Evolutionary conservation across 495 filamentous ascomycete genomes (phyloP), one percentile per base, ranked within the genome.

Genomic region (Hyaloscypha bicolor): DNA sequence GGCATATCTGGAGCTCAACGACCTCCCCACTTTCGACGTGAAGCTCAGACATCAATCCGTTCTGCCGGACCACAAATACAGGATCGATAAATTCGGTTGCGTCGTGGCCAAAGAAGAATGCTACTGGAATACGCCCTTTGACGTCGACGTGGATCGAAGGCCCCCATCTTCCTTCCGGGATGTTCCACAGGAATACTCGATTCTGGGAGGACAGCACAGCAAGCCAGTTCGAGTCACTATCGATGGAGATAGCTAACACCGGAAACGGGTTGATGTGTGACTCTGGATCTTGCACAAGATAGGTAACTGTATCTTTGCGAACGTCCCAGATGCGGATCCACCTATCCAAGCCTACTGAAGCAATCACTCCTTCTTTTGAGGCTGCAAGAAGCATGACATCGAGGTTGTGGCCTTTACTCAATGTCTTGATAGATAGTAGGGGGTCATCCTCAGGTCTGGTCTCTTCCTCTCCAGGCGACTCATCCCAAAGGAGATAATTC

Each of bases 271-370:
- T 76, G 55, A 69, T 64, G 12, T 62, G 55, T 51, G 69, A 37
- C n/a, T 57, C 66, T 9, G 75, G 67, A 62, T 83, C 78, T 30
- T 75, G 75, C 30, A 81, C 59, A 0, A 84, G 69, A 58, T 78
- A 76, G 42, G 70, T 78, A 1, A 12, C 16, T 5, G 69, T 73
- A 0, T 79, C 75, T 30, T 72, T 64, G 48, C 80, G 84, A 16
- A 88, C 70, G 72, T 88, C 77, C 84, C 87, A 88, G 0, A 91
- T 74, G 33, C 84, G 81, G 29, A 90, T 84, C 14, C 78, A 75
- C 61, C 89, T 79, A 69, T 92, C 90, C 8, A 91, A 75, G 1
- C 86, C 87, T 51, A 91, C 80, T 6, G 88, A 89, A n/a, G 87
- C 86, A 22, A 92, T 72, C 45, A 87, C 77, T 6, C 89, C 88